Percentiles rank a stretch among this genome's conserved stretches.
phyloP scores from a whole-genome alignment of 495 filamentous ascomycete genomes.

The Penicillium antarcticum region DNA sequence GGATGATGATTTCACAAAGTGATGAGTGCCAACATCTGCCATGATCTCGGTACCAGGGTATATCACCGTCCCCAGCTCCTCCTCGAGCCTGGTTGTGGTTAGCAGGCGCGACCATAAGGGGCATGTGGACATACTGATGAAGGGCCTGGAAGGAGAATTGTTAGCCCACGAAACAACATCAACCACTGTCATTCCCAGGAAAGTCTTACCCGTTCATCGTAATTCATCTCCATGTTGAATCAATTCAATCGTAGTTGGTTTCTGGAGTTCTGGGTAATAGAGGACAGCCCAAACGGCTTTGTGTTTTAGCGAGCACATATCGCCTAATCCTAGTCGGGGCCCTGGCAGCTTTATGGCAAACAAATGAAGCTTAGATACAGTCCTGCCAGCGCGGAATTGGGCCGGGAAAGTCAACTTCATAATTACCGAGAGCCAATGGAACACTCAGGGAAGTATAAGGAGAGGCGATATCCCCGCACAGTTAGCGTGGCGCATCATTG shows the following conservation, averaged over 20 bases:
- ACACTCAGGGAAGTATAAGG: background rate
- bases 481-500: background rate
- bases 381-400: slow-evolving; percentile 6
- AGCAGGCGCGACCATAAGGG: background rate
- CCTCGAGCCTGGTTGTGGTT: slow-evolving; percentile 29
- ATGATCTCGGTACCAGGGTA: slow-evolving; percentile 64
- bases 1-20: slow-evolving; percentile 53
- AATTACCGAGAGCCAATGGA: slow-evolving; percentile 8
- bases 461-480: background rate
- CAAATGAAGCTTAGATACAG: background rate
- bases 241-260: background rate
- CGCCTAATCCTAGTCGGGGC: background rate
- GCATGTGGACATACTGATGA: slow-evolving; percentile 19
- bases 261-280: too few relatives aligned
- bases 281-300: too few relatives aligned
- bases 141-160: slow-evolving; percentile 15
- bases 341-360: background rate
- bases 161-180: background rate
- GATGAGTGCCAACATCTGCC: slow-evolving; percentile 55
- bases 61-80: slow-evolving; percentile 52
- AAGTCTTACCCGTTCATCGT: slow-evolving; percentile 31
- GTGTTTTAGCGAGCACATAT: too few relatives aligned
- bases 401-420: slow-evolving; percentile 1
- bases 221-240: slow-evolving; percentile 40
- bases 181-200: too few relatives aligned